These are phyloP conservation scores for Fusarium tjaetaba DNA, from an alignment of 2,329 filamentous ascomycete genomes.

Conservation along the genomic window DNA sequence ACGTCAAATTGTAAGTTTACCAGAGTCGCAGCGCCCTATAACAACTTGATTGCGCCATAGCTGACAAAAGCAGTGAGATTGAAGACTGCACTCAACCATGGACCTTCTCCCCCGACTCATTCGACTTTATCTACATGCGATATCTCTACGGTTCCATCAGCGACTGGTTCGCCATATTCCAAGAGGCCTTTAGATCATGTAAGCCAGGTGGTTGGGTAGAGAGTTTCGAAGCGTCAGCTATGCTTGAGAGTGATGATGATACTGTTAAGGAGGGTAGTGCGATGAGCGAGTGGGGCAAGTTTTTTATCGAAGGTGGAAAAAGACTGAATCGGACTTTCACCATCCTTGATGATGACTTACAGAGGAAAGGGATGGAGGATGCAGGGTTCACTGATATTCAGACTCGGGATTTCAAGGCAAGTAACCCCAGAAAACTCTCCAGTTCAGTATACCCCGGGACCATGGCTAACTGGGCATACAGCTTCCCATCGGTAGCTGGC, in stretches of 20 bases:
- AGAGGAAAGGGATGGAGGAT: not conserved
- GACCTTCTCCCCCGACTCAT: not conserved
- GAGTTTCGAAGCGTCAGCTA: constrained; percentile 1
- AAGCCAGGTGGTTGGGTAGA: constrained; percentile 1
- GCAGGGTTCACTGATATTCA: not conserved
- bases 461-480: accelerated
- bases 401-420: not conserved
- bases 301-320: not conserved
- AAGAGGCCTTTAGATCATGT: not conserved
- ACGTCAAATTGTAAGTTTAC: constrained; percentile 16
- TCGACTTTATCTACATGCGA: constrained; percentile 8
- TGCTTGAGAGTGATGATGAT: constrained; percentile 2
- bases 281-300: constrained; percentile 4
- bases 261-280: not conserved
- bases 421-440: accelerated
- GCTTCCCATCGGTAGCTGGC: constrained; percentile 2
- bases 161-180: not conserved
- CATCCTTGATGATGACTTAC: not conserved
- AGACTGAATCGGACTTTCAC: not conserved
- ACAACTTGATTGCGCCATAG: no score
- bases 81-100: constrained; percentile 15
- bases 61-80: not conserved
- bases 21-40: no score
- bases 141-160: constrained; percentile 5
- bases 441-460: accelerated